These are phyloP conservation scores for Aspergillus sojae DNA, from an alignment of 2,329 filamentous ascomycete species.

Conservation along the genomic window DNA sequence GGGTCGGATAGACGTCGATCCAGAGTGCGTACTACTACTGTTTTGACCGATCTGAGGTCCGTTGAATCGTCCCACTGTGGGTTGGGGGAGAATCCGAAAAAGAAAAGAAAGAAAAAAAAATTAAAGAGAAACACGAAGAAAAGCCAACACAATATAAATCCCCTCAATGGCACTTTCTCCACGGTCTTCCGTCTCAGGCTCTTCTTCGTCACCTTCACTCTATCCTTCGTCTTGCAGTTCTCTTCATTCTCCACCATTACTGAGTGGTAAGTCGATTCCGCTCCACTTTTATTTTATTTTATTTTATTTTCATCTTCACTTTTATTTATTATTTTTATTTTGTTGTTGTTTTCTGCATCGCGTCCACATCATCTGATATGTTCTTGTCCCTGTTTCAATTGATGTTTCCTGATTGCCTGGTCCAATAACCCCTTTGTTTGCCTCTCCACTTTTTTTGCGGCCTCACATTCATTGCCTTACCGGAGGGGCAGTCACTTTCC, in stretches of 20 bases:
- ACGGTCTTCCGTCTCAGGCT: slow-evolving; percentile 21
- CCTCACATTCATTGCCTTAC: neutral
- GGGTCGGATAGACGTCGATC: neutral
- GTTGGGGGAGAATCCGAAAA: neutral
- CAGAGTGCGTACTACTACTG: neutral
- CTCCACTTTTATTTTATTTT: neutral
- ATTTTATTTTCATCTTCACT: neutral
- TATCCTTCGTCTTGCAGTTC: slow-evolving; percentile 39
- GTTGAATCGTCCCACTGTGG: neutral
- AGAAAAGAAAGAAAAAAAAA: neutral
- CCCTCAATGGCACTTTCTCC: slow-evolving; percentile 19
- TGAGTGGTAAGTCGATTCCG: slow-evolving; percentile 18
- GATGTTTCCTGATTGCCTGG: neutral
- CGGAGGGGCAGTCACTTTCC: neutral
- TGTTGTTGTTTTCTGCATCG: neutral
- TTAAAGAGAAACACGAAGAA: neutral
- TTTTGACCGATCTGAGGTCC: neutral
- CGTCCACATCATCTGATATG: neutral
- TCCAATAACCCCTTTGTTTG: neutral
- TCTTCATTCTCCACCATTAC: slow-evolving; percentile 21
- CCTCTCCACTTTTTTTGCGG: neutral
- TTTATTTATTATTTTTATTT: neutral
- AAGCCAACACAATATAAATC: slow-evolving; percentile 9
- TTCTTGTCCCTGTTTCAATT: neutral
- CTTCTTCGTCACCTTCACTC: slow-evolving; percentile 24